Evolutionary conservation across 352 stramenopile genomes (phyloP), one percentile per base, ranked within the genome.

Genomic region (Plasmopara halstedii): DNA sequence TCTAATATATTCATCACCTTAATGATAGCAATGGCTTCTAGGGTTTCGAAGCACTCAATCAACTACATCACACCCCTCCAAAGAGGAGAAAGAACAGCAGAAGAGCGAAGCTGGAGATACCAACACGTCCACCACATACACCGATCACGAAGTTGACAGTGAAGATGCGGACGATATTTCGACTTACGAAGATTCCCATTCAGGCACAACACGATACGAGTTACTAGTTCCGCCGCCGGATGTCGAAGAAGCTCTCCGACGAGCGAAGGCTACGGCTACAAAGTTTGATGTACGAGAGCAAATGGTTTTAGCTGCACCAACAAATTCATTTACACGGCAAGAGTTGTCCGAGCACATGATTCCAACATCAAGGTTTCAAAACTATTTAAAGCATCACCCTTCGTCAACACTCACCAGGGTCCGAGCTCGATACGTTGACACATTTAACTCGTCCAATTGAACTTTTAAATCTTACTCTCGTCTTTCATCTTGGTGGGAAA

Each of bases 401-500:
- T 39, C 46, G 3, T 25, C 53, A 20, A 22, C 52, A 8, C 49
- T 39, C 5, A 53, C 33, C 25, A 53, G 50, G 19, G 26, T 75
- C 6, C 62, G 54, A 17, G 49, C 58, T 20, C 48, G 65, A 37
- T 75, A 75, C 48, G 65, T 75, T 13, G 65, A 72, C 49, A 75
- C 58, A 1, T 75, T 75, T 39, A 75, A 72, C 38, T 21, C 43
- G n/a, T 7, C 47, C n/a, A n/a, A n/a, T n/a, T n/a, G n/a, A n/a
- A n/a, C n/a, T n/a, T n/a, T n/a, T n/a, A n/a, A n/a, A n/a, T n/a
- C n/a, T n/a, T n/a, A n/a, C n/a, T n/a, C n/a, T n/a, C n/a, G n/a
- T n/a, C n/a, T n/a, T n/a, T n/a, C n/a, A n/a, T n/a, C n/a, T n/a
- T n/a, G n/a, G n/a, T n/a, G n/a, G n/a, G n/a, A n/a, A n/a, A n/a